These are phyloP conservation scores for Musa balbisiana DNA, from an alignment of 202 grass and related monocot species.

Conservation along the genomic window DNA sequence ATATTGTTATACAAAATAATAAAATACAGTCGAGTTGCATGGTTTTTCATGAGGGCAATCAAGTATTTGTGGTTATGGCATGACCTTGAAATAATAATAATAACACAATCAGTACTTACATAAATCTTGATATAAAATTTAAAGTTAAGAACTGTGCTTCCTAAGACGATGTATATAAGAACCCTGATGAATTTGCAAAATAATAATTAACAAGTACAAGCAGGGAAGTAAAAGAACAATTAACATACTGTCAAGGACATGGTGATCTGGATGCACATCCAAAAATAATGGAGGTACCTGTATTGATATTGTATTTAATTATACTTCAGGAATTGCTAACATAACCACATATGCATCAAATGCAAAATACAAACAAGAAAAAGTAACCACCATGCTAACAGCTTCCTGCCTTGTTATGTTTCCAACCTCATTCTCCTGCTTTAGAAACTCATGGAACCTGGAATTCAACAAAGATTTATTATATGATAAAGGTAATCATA, in stretches of 20 bases:
- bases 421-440: conserved; percentile 91
- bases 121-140: too few species aligned
- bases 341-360: too few species aligned
- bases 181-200: neutral
- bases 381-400: conserved; percentile 75
- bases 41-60: neutral
- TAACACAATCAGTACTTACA: neutral
- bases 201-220: conserved; percentile 3
- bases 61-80: neutral
- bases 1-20: neutral
- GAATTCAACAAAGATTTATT: conserved; percentile 17
- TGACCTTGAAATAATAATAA: neutral
- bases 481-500: conserved; percentile 10
- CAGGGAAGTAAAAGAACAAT: conserved; percentile 9
- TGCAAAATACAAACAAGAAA: conserved; percentile 17
- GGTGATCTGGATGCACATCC: conserved; percentile 79
- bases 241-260: conserved; percentile 92
- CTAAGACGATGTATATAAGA: conserved; percentile 2
- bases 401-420: conserved; percentile 99
- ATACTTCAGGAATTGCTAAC: conserved; percentile 2
- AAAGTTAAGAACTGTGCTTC: too few species aligned
- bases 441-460: conserved; percentile 92
- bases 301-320: conserved; percentile 24
- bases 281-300: conserved; percentile 96
- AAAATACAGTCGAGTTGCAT: neutral